A percentile compares a stretch with the other conserved stretches of the same genome.
Conservation (phyloP, 345 rosid species). For the Kernera saxatilis region DNA sequence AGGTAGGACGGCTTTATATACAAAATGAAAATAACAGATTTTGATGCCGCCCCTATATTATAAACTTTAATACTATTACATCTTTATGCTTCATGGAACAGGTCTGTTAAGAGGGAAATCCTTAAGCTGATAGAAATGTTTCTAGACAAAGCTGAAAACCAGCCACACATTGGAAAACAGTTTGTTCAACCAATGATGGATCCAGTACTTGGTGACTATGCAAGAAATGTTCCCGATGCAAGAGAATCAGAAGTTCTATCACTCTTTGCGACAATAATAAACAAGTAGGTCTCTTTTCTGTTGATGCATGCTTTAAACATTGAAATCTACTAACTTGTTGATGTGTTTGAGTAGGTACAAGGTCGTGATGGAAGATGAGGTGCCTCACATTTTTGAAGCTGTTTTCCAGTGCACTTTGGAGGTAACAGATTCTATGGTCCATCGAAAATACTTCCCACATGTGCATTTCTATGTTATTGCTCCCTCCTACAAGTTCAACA, state of each 20-base stretch:
- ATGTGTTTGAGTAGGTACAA: constrained; percentile 57
- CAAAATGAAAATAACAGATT: not conserved
- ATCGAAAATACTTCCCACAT: not conserved
- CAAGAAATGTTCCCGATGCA: constrained; percentile 95
- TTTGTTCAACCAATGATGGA: constrained; percentile 99
- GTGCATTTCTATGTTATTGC: not conserved
- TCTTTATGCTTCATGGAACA: constrained; percentile 31
- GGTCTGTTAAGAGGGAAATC: constrained; percentile 97
- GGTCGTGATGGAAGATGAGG: constrained; percentile 80
- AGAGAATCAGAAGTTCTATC: constrained; percentile 98
- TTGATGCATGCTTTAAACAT: not conserved
- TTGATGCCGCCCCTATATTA: not conserved
- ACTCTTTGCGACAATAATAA: constrained; percentile 92
- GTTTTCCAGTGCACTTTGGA: constrained; percentile 97
- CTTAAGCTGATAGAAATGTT: constrained; percentile 94
- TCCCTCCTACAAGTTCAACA: not conserved
- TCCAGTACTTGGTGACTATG: constrained; percentile 95
- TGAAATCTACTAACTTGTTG: not conserved
- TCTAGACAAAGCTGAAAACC: constrained; percentile 97
- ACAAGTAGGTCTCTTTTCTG: constrained; percentile 54
- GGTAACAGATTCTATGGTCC: constrained; percentile 39
- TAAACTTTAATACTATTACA: constrained; percentile 2
- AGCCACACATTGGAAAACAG: constrained; percentile 89
- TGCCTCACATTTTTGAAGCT: constrained; percentile 94
- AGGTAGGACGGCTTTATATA: constrained; percentile 41